Conservation (phyloP, 129 eudicot species). For the Daucus carota region DNA sequence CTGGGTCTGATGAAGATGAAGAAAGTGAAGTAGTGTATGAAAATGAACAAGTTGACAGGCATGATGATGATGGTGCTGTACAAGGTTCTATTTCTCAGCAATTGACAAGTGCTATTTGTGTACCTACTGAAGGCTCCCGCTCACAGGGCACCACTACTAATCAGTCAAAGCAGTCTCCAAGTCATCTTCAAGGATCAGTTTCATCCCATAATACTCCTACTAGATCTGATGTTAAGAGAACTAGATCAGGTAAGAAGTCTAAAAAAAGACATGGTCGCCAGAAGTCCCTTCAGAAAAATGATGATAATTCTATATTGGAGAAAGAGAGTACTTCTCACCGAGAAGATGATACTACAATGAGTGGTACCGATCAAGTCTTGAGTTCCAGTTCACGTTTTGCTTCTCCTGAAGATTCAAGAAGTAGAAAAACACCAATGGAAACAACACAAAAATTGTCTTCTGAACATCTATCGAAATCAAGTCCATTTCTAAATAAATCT, state of each 20-base stretch:
- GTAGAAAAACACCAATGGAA: constrained; percentile 56
- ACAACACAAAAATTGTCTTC: constrained; percentile 39
- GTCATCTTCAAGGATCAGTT: constrained; percentile 53
- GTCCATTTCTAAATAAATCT: constrained; percentile 32
- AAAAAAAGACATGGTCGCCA: constrained; percentile 86
- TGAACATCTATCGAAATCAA: constrained; percentile 34
- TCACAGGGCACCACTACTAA: constrained; percentile 23
- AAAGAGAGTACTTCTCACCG: constrained; percentile 50
- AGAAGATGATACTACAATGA: constrained; percentile 85
- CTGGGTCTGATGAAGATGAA: constrained; percentile 81
- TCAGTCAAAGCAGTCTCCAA: constrained; percentile 46
- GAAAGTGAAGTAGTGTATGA: constrained; percentile 50
- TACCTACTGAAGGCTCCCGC: constrained; percentile 38
- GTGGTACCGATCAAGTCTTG: constrained; percentile 75
- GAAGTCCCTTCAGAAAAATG: constrained; percentile 57
- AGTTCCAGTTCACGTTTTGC: constrained; percentile 87
- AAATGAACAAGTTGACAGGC: constrained; percentile 34
- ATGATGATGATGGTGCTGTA: constrained; percentile 33
- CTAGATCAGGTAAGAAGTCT: constrained; percentile 91
- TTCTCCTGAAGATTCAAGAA: constrained; percentile 77
- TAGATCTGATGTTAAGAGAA: constrained; percentile 69
- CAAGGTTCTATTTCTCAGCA: constrained; percentile 43
- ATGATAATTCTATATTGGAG: constrained; percentile 42
- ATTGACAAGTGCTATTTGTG: constrained; percentile 34
- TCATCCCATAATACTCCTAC: constrained; percentile 44